A percentile compares a stretch with the other conserved stretches of the same genome.
phyloP scores from a whole-genome alignment of 2,329 filamentous ascomycete species.

The Waltergamsia citrina region DNA sequence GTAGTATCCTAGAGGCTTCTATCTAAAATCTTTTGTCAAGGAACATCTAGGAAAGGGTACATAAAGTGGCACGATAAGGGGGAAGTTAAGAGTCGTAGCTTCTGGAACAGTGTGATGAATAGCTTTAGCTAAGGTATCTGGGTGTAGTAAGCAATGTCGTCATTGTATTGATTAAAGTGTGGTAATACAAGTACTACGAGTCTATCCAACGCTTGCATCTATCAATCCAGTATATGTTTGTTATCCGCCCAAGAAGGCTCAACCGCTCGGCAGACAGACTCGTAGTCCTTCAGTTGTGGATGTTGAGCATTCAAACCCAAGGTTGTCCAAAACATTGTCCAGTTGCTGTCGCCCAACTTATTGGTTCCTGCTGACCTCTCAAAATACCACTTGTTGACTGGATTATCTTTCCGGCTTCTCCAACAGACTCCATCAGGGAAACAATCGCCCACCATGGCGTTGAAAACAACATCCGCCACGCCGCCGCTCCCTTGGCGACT shows the following conservation, averaged over 20 bases:
- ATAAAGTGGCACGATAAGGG: too few relatives aligned
- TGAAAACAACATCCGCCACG: slow-evolving; percentile 93
- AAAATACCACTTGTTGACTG: slow-evolving; percentile 99
- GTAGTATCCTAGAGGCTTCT: too few relatives aligned
- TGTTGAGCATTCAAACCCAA: slow-evolving; percentile 47
- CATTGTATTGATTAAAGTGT: too few relatives aligned
- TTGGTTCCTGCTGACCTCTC: slow-evolving; percentile 77
- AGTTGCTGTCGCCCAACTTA: slow-evolving; percentile 73
- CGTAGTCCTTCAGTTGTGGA: slow-evolving; percentile 56
- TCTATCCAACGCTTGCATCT: too few relatives aligned
- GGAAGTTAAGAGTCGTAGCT: too few relatives aligned
- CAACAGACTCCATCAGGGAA: slow-evolving; percentile 88
- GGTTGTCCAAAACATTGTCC: slow-evolving; percentile 99
- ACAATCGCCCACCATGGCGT: slow-evolving; percentile 83
- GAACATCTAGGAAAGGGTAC: too few relatives aligned
- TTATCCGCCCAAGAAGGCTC: slow-evolving; percentile 54
- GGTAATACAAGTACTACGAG: too few relatives aligned
- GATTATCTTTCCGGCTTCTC: slow-evolving; percentile 82
- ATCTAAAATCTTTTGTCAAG: too few relatives aligned
- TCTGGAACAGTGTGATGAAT: too few relatives aligned
- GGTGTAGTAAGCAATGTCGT: too few relatives aligned
- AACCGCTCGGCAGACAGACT: slow-evolving; percentile 60
- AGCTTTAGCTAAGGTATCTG: too few relatives aligned
- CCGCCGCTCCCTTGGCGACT: slow-evolving; percentile 83
- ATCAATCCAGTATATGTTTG: slow-evolving; percentile 47